phyloP scores from a whole-genome alignment of 2,329 filamentous ascomycete species.

The Botrytis byssoidea region DNA sequence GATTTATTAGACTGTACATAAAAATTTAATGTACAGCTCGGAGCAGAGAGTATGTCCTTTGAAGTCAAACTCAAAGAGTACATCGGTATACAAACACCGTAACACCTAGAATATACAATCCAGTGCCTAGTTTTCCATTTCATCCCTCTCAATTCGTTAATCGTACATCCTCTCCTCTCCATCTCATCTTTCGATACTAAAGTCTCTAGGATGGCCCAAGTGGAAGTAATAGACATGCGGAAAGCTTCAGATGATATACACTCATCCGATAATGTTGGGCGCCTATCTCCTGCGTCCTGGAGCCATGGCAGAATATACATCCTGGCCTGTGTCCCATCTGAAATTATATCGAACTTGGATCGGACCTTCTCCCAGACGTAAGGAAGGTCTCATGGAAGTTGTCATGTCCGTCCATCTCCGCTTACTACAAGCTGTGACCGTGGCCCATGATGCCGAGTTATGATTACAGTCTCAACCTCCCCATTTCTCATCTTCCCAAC shows the following conservation, averaged over 20 bases:
- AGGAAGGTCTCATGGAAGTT: slow-evolving; percentile 63
- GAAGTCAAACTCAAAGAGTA: neutral
- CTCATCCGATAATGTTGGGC: neutral
- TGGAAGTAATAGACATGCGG: neutral
- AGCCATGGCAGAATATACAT: neutral
- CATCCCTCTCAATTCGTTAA: neutral
- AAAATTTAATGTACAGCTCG: slow-evolving; percentile 5
- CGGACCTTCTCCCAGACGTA: too few relatives aligned
- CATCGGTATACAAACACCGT: neutral
- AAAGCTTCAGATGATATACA: neutral
- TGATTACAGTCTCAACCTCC: slow-evolving; percentile 72
- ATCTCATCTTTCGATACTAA: too few relatives aligned
- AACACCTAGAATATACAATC: neutral
- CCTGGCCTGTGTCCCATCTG: neutral
- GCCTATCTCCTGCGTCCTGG: neutral
- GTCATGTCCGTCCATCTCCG: slow-evolving; percentile 75
- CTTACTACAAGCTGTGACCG: slow-evolving; percentile 77
- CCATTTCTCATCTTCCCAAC: neutral
- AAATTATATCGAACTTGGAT: neutral
- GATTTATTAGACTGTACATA: neutral
- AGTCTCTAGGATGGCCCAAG: neutral
- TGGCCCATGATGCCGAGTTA: slow-evolving; percentile 83
- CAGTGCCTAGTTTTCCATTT: neutral
- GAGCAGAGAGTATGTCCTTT: neutral
- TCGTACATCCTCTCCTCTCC: neutral